Base-by-base conservation (phyloP, 257 asterid species). In the Nicotiana knightiana region DNA sequence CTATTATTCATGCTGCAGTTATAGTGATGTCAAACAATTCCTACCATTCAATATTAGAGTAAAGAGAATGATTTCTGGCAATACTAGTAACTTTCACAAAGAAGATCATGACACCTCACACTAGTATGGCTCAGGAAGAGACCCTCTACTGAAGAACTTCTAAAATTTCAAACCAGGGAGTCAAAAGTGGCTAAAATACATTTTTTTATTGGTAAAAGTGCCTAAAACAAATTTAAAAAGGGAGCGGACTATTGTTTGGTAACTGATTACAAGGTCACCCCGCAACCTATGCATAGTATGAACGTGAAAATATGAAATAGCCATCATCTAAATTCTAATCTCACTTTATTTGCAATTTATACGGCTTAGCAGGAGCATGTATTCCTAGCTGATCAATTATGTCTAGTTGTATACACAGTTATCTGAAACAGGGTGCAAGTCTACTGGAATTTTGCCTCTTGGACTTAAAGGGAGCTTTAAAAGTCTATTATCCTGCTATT, bases 11-110 rank as follows among this genome's bases (percentile, higher is more conserved):
- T 77, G 82, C 67, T 65, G 59, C 43, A 30, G 55, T 21, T 81
- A 81, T n/a, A 77, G 83, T 80, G 64, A 51, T 15, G 51, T 73
- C 43, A 48, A 48, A 73, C 26, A 26, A 48, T 48, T 73, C 62
- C 59, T 70, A 48, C 13, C 61, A 6, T 73, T 73, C 61, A 73
- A 46, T 46, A 71, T 6, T 16, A 18, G 28, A 55, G 67, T 10
- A 28, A 43, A 68, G 76, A 79, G 83, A 43, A 28, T 15, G 59
- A 79, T 15, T 43, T 61, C 28, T 70, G 35, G 64, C 21, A 15
- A 59, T 17, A 73, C 77, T 32, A 9, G 79, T 37, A 73, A 73
- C 79, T 26, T 73, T n/a, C 5, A 59, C 46, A 51, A 24, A 9
- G 61, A 48, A 71, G 80, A 39, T 28, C 80, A 26, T 2, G 80